These are phyloP conservation scores for Prunus armeniaca DNA, from an alignment of 306 rosid species.

Conservation along the genomic window DNA sequence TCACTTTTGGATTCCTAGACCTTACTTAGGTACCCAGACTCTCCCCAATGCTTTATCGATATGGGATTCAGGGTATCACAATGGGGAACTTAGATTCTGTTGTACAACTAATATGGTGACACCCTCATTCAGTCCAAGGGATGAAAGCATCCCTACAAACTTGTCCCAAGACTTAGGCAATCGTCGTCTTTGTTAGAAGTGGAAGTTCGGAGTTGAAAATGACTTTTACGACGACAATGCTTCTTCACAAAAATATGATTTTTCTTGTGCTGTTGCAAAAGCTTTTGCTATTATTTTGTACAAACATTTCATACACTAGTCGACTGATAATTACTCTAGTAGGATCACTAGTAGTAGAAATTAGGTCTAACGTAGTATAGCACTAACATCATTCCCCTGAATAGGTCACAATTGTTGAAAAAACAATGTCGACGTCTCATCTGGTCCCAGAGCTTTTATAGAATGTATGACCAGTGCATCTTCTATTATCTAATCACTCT, in stretches of 20 bases:
- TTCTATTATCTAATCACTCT: neutral
- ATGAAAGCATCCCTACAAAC: no score
- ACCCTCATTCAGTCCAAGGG: no score
- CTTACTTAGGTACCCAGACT: no score
- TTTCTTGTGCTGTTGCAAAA: neutral
- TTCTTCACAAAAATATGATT: neutral
- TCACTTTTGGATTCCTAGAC: no score
- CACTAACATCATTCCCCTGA: neutral
- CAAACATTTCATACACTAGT: neutral
- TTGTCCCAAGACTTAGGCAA: no score
- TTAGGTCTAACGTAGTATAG: neutral
- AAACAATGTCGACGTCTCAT: neutral
- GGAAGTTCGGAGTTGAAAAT: neutral
- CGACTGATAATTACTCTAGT: neutral
- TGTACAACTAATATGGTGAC: no score
- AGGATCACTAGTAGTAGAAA: neutral
- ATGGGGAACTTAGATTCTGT: no score
- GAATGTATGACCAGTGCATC: neutral
- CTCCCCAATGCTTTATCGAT: no score
- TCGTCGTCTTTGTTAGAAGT: no score
- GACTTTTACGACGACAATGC: neutral
- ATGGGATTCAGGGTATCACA: no score
- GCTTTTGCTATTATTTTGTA: neutral
- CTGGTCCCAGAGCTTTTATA: neutral
- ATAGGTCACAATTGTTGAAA: neutral